Evolutionary conservation across 2,329 filamentous ascomycete species (phyloP).

Genomic region (Claviceps africana): DNA sequence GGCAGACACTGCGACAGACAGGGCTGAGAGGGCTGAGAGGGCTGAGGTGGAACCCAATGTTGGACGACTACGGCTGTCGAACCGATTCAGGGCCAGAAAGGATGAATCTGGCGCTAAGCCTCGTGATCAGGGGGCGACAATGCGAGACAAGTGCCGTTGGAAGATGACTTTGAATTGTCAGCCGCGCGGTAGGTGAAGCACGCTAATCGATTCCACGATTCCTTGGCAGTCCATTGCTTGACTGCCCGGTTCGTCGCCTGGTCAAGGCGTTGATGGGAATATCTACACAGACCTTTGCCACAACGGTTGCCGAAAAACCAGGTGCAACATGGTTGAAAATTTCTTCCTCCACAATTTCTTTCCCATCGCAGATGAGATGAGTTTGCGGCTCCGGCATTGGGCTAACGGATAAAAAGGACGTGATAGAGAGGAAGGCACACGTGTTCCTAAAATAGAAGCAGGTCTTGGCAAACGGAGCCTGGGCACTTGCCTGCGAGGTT

Average conservation of each 20-base stretch:
- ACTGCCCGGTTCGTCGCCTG: background rate
- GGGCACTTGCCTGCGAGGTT: too few relatives aligned
- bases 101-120: background rate
- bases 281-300: background rate
- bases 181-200: constrained; percentile 1
- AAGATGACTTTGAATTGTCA: background rate
- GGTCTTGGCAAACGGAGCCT: background rate
- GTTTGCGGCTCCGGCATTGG: too few relatives aligned
- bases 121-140: background rate
- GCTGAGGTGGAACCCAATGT: too few relatives aligned
- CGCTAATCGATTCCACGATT: background rate
- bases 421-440: too few relatives aligned
- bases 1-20: background rate
- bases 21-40: background rate
- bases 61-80: background rate
- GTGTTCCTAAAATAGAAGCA: constrained; percentile 2
- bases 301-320: background rate
- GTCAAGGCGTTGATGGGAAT: background rate
- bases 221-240: background rate
- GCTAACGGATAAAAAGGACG: background rate
- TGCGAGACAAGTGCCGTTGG: background rate
- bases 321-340: background rate
- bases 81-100: background rate
- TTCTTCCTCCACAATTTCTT: background rate
- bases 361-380: background rate